A percentile compares a stretch with the other conserved stretches of the same genome.
Conservation (phyloP, 2,329 filamentous ascomycete genomes). For the Calonectria multiphialidica region DNA sequence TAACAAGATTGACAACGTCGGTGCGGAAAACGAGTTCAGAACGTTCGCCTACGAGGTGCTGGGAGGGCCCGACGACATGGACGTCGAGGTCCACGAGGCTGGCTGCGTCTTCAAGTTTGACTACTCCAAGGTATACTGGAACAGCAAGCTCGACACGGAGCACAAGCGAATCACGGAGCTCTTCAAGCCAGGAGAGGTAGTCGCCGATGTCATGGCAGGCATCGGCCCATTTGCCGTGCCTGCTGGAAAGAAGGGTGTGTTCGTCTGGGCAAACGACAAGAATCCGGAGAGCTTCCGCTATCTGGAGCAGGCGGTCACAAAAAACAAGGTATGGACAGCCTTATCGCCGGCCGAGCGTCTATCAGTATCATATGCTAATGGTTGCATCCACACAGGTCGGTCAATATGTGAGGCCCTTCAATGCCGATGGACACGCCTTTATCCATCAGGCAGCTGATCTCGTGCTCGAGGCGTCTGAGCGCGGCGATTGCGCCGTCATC, state of each 20-base stretch:
- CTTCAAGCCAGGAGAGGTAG: slow-evolving; percentile 87
- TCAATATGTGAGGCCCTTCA: slow-evolving; percentile 82
- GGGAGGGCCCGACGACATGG: slow-evolving; percentile 82
- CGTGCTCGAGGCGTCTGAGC: slow-evolving; percentile 63
- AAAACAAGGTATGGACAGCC: slow-evolving; percentile 78
- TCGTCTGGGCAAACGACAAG: slow-evolving; percentile 97
- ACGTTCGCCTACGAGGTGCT: slow-evolving; percentile 95
- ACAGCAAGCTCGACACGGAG: slow-evolving; percentile 89
- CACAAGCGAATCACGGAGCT: slow-evolving; percentile 82
- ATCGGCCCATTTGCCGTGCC: slow-evolving; percentile 96
- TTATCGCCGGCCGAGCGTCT: not conserved
- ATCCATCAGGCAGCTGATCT: slow-evolving; percentile 77
- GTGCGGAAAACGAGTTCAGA: slow-evolving; percentile 85
- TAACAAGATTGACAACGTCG: slow-evolving; percentile 94
- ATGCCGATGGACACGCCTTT: slow-evolving; percentile 85
- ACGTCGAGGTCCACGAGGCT: slow-evolving; percentile 86
- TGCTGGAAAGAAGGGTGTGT: slow-evolving; percentile 88
- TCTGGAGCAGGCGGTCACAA: slow-evolving; percentile 75
- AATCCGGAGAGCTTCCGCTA: slow-evolving; percentile 89
- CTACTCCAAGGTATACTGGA: slow-evolving; percentile 98
- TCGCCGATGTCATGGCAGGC: slow-evolving; percentile 97
- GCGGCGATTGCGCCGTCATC: slow-evolving; percentile 67
- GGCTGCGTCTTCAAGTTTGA: slow-evolving; percentile 92
- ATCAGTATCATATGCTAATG: slow-evolving; percentile 20
- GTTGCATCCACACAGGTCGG: slow-evolving; percentile 58